phyloP scores from a whole-genome alignment of 192 early-diverging fungal genomes.

The Backusella tarrabulga region DNA sequence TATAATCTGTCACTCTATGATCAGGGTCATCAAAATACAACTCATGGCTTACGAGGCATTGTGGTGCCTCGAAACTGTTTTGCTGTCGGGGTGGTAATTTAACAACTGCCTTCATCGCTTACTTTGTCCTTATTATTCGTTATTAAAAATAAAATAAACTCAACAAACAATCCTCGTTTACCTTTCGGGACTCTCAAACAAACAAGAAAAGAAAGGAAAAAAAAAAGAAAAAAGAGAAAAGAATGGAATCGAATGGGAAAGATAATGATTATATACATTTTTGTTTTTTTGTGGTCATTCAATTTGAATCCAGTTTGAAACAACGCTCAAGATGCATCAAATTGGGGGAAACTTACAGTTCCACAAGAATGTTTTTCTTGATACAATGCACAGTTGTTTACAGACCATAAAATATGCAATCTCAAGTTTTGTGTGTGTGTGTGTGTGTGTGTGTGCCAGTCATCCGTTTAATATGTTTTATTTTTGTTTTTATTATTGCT shows the following conservation, averaged over 20 bases:
- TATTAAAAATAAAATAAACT: background rate
- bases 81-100: constrained; percentile 8
- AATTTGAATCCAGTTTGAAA: constrained; percentile 7
- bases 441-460: background rate
- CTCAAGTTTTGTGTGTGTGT: background rate
- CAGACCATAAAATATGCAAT: background rate
- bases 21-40: constrained; percentile 10
- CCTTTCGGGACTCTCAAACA: background rate
- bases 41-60: background rate
- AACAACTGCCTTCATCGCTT: constrained; percentile 6
- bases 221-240: background rate
- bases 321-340: background rate
- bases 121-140: background rate
- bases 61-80: background rate
- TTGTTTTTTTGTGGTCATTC: constrained; percentile 4
- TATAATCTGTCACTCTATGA: constrained; percentile 2
- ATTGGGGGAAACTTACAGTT: background rate
- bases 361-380: background rate
- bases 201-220: background rate
- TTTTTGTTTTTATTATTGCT: background rate
- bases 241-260: constrained; percentile 6
- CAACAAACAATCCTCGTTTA: background rate
- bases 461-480: background rate
- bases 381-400: constrained; percentile 6
- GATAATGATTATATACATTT: constrained; percentile 3